Conservation (phyloP, 225 moss, liverwort and hornwort species). For the Physcomitrellopsis africana region DNA sequence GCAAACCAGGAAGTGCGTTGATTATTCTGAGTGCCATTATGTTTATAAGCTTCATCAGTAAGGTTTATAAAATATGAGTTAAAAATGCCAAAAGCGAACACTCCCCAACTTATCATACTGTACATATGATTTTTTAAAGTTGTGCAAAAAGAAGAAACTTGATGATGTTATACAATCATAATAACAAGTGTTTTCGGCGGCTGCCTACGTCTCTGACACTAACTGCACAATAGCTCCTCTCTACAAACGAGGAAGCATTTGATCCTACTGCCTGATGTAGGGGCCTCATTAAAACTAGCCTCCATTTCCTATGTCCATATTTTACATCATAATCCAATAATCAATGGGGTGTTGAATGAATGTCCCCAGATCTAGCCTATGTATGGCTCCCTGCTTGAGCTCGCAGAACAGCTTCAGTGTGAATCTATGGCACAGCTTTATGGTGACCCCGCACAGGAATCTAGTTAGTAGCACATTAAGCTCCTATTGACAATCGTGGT, state of each 20-base stretch:
- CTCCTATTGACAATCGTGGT: slow-evolving; percentile 26
- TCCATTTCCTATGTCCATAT: slow-evolving; percentile 40
- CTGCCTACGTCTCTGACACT: slow-evolving; percentile 37
- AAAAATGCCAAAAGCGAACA: no score
- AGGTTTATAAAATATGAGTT: no score
- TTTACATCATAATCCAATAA: slow-evolving; percentile 56
- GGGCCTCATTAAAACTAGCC: slow-evolving; percentile 34
- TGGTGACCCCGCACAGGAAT: slow-evolving; percentile 48
- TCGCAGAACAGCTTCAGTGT: slow-evolving; percentile 43
- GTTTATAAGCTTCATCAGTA: no score
- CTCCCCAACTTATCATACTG: no score
- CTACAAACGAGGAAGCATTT: slow-evolving; percentile 54
- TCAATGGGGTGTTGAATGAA: slow-evolving; percentile 57
- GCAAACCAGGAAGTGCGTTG: no score
- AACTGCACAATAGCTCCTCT: slow-evolving; percentile 54
- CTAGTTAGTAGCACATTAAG: slow-evolving; percentile 40
- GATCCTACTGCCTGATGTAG: slow-evolving; percentile 37
- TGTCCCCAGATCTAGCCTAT: slow-evolving; percentile 53
- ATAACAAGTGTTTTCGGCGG: slow-evolving; percentile 37
- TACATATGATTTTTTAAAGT: no score
- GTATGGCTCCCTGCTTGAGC: slow-evolving; percentile 35
- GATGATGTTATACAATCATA: slow-evolving; percentile 53
- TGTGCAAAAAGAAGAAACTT: slow-evolving; percentile 12
- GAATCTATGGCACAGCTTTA: slow-evolving; percentile 38
- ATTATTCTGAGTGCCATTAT: no score